These are phyloP conservation scores for Thalassiosira tumida DNA, from an alignment of 352 stramenopile genomes.

Conservation along the genomic window DNA sequence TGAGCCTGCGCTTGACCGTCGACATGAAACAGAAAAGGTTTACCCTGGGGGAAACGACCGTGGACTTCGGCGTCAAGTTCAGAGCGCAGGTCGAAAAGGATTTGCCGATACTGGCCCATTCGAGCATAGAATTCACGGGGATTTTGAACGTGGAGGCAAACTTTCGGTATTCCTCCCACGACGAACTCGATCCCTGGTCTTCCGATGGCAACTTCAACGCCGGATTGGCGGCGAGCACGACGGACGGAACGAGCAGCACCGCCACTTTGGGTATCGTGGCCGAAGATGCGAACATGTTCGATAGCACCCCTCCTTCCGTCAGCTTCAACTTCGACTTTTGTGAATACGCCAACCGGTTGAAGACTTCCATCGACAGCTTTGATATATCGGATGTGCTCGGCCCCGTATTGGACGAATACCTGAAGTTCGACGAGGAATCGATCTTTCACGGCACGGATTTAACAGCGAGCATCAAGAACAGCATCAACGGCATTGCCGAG, in stretches of 20 bases:
- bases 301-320: conserved; percentile 59
- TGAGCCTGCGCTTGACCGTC: conserved; percentile 26
- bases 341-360: conserved; percentile 30
- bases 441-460: no score
- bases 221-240: conserved; percentile 6
- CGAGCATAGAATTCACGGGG: conserved; percentile 40
- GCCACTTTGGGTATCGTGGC: conserved; percentile 31
- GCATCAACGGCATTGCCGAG: not conserved
- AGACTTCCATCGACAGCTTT: conserved; percentile 41
- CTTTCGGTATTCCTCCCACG: not conserved
- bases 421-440: conserved; percentile 37
- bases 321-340: conserved; percentile 69
- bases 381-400: conserved; percentile 30
- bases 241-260: not conserved
- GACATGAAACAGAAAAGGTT: conserved; percentile 38
- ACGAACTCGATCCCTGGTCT: not conserved
- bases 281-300: conserved; percentile 64
- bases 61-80: conserved; percentile 13
- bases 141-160: not conserved
- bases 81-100: not conserved
- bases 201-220: conserved; percentile 24
- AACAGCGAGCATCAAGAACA: no score
- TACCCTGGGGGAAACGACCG: conserved; percentile 38
- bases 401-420: conserved; percentile 47
- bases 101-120: conserved; percentile 15